Conservation (phyloP, 495 filamentous ascomycete genomes). For the Diplogelasinospora grovesii region DNA sequence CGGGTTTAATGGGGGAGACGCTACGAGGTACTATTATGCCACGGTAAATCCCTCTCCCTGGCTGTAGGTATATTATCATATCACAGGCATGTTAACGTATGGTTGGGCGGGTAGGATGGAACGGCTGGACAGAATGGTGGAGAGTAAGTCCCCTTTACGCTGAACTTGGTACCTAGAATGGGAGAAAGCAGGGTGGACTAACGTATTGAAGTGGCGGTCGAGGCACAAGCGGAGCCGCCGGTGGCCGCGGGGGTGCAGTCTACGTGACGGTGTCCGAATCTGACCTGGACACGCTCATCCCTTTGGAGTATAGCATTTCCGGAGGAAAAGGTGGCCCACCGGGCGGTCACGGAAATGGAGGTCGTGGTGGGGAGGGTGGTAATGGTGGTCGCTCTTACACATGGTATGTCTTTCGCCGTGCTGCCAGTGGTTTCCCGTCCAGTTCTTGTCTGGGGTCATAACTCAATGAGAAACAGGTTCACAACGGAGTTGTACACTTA, state of each 20-base stretch:
- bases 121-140: slow-evolving; percentile 21
- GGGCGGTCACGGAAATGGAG: slow-evolving; percentile 25
- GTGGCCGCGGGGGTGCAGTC: slow-evolving; percentile 24
- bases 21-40: slow-evolving; percentile 3
- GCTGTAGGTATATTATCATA: no score
- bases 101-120: slow-evolving; percentile 12
- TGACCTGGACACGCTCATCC: slow-evolving; percentile 27
- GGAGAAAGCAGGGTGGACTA: slow-evolving; percentile 1
- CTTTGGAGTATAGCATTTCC: slow-evolving; percentile 23
- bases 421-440: no score
- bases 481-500: no score
- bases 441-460: no score
- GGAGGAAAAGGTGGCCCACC: slow-evolving; percentile 20
- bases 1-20: slow-evolving; percentile 30
- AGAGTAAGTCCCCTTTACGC: slow-evolving; percentile 19
- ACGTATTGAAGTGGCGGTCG: slow-evolving; percentile 7
- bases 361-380: slow-evolving; percentile 21
- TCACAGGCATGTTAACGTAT: neutral
- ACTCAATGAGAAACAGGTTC: no score
- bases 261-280: slow-evolving; percentile 23
- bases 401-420: slow-evolving; percentile 11
- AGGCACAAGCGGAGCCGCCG: slow-evolving; percentile 21
- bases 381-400: slow-evolving; percentile 3
- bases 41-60: no score
- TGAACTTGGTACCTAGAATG: neutral